Conservation (phyloP, 805 yeast genomes). For the Debaryomyces castellii region DNA sequence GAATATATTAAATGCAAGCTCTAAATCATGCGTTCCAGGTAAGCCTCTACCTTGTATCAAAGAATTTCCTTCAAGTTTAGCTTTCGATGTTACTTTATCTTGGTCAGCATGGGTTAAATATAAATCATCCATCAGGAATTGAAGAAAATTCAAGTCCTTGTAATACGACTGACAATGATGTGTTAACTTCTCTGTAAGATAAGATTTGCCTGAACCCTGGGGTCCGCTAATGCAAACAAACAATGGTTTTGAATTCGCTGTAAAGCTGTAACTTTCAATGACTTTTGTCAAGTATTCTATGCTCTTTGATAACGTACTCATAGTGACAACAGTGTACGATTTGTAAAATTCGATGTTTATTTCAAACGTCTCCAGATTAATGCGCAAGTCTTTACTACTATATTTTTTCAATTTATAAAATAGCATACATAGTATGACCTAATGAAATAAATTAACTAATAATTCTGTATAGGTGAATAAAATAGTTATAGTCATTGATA, state of each 20-base stretch:
- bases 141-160: constrained; percentile 40
- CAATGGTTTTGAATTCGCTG: constrained; percentile 34
- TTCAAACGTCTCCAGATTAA: too few species aligned
- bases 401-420: background rate
- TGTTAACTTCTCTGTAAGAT: constrained; percentile 44
- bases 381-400: background rate
- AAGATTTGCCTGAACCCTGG: constrained; percentile 80
- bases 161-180: constrained; percentile 28
- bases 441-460: background rate
- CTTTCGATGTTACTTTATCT: constrained; percentile 33
- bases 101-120: constrained; percentile 72
- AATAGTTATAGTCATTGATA: background rate
- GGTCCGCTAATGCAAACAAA: constrained; percentile 66
- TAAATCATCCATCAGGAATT: constrained; percentile 82
- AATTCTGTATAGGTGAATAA: background rate
- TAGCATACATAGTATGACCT: background rate
- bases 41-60: constrained; percentile 79
- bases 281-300: constrained; percentile 27
- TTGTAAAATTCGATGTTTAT: too few species aligned
- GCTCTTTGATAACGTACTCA: constrained; percentile 9
- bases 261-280: constrained; percentile 22
- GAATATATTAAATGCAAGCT: constrained; percentile 39
- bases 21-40: constrained; percentile 90
- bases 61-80: constrained; percentile 41
- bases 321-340: background rate